Base-by-base conservation (phyloP, 2,329 filamentous ascomycete genomes). In the Pseudocercospora cruenta region DNA sequence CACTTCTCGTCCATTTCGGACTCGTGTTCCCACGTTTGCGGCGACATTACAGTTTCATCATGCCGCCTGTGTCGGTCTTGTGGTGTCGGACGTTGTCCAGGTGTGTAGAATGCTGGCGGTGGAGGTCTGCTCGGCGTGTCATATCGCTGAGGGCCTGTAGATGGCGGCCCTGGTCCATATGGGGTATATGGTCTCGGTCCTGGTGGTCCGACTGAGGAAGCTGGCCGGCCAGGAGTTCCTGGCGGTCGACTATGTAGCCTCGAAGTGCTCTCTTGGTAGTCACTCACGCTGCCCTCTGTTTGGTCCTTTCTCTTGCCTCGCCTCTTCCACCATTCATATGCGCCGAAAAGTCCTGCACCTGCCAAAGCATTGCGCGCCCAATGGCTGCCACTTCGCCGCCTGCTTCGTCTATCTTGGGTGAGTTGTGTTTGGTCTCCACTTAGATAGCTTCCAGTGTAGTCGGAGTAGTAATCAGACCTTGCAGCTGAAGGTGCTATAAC, bases 361-460 rank as follows among this genome's bases (percentile, higher is more conserved):
- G 84, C 83, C 62, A 87, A 75, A 12, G 81, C 80, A 36, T 82
- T 84, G 59, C 84, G 76, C 26, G 78, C 79, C 71, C 81, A 81
- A 63, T 74, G 72, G 57, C 67, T 70, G 59, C 63, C 64, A 55
- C 59, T 62, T 57, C 79, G 75, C 28, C 62, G 61, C 24, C 65
- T 59, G 31, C 64, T 67, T 43, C 71, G 67, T 36, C 76, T 73
- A 53, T 74, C 79, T 51, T 81, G 81, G 68, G 82, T 60, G 86
- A 39, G 86, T 87, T 62, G 85, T 82, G 70, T 86, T 81, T 72
- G 87, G 86, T 51, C 87, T 83, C 70, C 85, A 84, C 66, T 78
- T 64, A 73, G 19, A 51, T 73, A 74, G 65, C 71, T 72, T 24
- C 71, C 72, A 54, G 60, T 69, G 59, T 74, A 74, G 62, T 74